These are phyloP conservation scores for Rhododendron vialii DNA, from an alignment of 148 eudicot genomes.

Conservation along the genomic window DNA sequence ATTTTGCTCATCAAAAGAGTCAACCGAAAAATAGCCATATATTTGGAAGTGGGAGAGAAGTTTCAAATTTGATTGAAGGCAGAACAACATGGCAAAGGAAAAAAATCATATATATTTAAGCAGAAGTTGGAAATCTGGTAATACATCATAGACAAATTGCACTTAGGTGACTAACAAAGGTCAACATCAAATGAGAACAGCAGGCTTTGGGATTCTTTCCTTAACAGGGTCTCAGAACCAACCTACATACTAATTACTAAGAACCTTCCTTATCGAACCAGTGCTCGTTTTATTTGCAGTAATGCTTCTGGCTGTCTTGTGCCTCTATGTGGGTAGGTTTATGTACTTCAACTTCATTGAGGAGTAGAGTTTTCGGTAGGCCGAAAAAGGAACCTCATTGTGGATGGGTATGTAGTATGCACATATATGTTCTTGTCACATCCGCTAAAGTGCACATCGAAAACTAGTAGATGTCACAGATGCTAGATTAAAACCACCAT, in stretches of 20 bases:
- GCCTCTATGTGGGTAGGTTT: neutral
- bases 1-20: neutral
- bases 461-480: neutral
- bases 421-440: neutral
- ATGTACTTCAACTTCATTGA: neutral
- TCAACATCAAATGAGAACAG: neutral
- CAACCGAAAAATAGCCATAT: neutral
- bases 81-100: neutral
- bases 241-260: neutral
- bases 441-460: neutral
- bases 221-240: neutral
- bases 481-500: neutral
- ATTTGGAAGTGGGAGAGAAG: neutral
- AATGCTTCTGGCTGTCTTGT: neutral
- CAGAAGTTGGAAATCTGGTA: neutral
- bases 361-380: neutral
- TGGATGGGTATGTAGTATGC: neutral
- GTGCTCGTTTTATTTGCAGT: neutral
- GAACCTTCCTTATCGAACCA: neutral
- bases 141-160: conserved; percentile 1
- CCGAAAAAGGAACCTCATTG: neutral
- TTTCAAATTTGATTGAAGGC: neutral
- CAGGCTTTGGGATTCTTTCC: neutral
- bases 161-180: neutral
- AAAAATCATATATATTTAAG: neutral